These are phyloP conservation scores for Fragosphaeria purpurea DNA, from an alignment of 2,329 filamentous ascomycete genomes.

Conservation along the genomic window DNA sequence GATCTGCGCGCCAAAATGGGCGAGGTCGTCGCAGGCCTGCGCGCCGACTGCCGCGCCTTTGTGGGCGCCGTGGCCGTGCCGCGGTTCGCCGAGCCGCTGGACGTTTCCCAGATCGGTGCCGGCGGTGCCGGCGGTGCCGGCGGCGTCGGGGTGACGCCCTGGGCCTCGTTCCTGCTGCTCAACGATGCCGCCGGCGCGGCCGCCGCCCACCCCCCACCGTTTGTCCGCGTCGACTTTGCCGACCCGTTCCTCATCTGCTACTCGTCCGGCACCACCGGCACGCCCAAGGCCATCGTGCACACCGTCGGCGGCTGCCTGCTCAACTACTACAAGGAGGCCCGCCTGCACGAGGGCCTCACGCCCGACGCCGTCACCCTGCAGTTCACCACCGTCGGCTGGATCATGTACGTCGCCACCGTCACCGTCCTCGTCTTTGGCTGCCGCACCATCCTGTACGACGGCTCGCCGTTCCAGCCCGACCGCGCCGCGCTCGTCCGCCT, in stretches of 20 bases:
- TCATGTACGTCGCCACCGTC: constrained; percentile 68
- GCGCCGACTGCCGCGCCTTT: constrained; percentile 47
- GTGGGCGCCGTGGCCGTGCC: constrained; percentile 54
- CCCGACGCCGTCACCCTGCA: constrained; percentile 37
- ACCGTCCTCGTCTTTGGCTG: constrained; percentile 49
- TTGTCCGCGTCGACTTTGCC: constrained; percentile 55
- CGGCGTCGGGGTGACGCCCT: constrained; percentile 22
- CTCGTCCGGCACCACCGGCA: constrained; percentile 71
- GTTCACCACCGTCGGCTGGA: constrained; percentile 68
- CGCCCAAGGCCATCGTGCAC: constrained; percentile 80
- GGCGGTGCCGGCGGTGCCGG: constrained; percentile 14
- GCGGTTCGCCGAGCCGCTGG: constrained; percentile 47
- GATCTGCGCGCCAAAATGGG: constrained; percentile 65
- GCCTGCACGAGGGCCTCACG: constrained; percentile 34
- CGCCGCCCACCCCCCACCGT: constrained; percentile 27
- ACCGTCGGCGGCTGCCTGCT: constrained; percentile 56
- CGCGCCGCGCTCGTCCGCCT: constrained; percentile 52
- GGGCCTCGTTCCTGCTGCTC: constrained; percentile 32
- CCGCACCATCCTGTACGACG: constrained; percentile 66
- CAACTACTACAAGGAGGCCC: constrained; percentile 46
- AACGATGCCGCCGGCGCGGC: constrained; percentile 16
- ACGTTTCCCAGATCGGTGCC: constrained; percentile 42
- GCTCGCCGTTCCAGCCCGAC: constrained; percentile 67
- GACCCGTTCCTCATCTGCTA: constrained; percentile 74
- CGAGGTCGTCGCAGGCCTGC: constrained; percentile 54